Percentiles rank a stretch among this genome's conserved stretches.
phyloP scores from a whole-genome alignment of 805 yeast genomes.

The Lipomyces chichibuensis region DNA sequence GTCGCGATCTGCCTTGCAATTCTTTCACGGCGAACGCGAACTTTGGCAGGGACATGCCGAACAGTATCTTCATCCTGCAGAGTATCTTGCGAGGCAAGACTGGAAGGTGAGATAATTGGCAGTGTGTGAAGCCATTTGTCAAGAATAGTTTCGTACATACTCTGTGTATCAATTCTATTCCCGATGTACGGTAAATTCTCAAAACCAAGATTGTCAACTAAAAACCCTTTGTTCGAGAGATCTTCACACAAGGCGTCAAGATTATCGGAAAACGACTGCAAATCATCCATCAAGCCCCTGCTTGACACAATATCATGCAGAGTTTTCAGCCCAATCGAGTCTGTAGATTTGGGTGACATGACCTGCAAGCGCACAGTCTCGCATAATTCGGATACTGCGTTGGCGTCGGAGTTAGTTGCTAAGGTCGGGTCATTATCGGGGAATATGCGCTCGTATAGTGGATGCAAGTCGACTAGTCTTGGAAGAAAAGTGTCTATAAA shows the following conservation, averaged over 20 bases:
- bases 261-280: slow-evolving; percentile 5
- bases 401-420: slow-evolving; percentile 11
- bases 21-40: slow-evolving; percentile 34
- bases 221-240: slow-evolving; percentile 16
- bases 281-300: slow-evolving; percentile 12
- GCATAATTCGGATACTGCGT: neutral
- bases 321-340: neutral
- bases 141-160: slow-evolving; percentile 27
- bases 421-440: slow-evolving; percentile 17
- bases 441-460: slow-evolving; percentile 20
- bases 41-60: slow-evolving; percentile 28
- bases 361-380: neutral
- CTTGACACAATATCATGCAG: slow-evolving; percentile 9
- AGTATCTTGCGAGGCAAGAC: neutral
- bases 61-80: slow-evolving; percentile 13
- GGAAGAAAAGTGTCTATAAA: slow-evolving; percentile 22
- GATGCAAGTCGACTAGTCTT: slow-evolving; percentile 17
- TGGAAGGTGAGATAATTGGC: slow-evolving; percentile 3
- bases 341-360: no score
- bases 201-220: slow-evolving; percentile 11
- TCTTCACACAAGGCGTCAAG: neutral
- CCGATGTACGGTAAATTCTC: slow-evolving; percentile 8
- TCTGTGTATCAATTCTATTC: slow-evolving; percentile 17
- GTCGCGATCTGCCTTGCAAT: slow-evolving; percentile 31
- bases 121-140: slow-evolving; percentile 39